phyloP scores from a whole-genome alignment of 192 early-diverging fungal species.

The Podila epicladia region DNA sequence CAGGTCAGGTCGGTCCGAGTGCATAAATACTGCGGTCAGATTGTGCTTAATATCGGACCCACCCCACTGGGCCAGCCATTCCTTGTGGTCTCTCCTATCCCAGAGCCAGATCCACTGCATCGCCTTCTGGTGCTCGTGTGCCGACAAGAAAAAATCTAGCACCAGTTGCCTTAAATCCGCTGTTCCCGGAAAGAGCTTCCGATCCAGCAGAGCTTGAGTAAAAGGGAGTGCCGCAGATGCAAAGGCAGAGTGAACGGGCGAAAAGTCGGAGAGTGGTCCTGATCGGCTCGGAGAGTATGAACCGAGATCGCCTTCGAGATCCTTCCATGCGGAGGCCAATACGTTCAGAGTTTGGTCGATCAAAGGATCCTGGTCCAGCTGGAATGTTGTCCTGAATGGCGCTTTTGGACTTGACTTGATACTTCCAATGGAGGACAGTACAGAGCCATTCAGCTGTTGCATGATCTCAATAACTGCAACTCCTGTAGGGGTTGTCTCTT shows the following conservation, averaged over 20 bases:
- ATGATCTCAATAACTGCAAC: constrained; percentile 17
- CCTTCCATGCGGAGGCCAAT: constrained; percentile 19
- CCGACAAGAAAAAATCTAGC: constrained; percentile 14
- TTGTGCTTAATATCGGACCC: constrained; percentile 18
- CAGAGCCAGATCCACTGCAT: constrained; percentile 38
- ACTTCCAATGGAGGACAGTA: background rate
- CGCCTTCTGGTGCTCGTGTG: constrained; percentile 6
- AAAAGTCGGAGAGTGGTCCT: background rate
- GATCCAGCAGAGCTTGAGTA: constrained; percentile 11
- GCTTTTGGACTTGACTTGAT: background rate
- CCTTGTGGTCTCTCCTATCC: constrained; percentile 17
- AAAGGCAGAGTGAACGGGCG: constrained; percentile 15
- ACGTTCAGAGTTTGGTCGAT: constrained; percentile 32
- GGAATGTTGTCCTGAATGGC: constrained; percentile 20
- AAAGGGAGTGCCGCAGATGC: constrained; percentile 27
- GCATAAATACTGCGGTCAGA: constrained; percentile 1
- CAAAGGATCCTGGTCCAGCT: constrained; percentile 19
- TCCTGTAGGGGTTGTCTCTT: constrained; percentile 13
- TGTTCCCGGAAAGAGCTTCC: constrained; percentile 22
- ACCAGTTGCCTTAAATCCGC: constrained; percentile 8
- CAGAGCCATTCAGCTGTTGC: constrained; percentile 16
- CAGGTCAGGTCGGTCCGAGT: constrained; percentile 16
- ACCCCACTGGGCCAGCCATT: constrained; percentile 29
- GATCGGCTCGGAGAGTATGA: background rate
- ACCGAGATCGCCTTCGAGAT: background rate